phyloP scores from a whole-genome alignment of 192 early-diverging fungal species.

The Coemansia sp. region DNA sequence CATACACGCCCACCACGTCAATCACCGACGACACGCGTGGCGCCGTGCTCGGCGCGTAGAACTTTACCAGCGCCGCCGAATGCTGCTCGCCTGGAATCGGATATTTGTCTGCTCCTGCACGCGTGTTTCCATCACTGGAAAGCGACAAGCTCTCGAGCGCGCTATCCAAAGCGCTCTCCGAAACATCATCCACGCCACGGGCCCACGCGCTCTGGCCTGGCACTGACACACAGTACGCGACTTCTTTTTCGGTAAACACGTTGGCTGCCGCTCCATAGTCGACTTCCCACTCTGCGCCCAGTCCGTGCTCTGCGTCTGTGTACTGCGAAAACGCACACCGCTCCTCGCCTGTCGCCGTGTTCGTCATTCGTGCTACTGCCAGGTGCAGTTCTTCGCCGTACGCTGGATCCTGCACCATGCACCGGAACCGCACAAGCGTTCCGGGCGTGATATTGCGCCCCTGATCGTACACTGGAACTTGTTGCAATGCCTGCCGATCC shows the following conservation, averaged over 20 bases:
- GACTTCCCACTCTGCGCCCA: conserved; percentile 46
- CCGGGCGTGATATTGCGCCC: conserved; percentile 15
- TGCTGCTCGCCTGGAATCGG: conserved; percentile 62
- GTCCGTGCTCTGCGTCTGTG: conserved; percentile 37
- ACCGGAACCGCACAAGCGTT: conserved; percentile 67
- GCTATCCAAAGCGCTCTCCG: conserved; percentile 13
- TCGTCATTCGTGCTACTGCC: conserved; percentile 34
- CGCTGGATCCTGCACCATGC: conserved; percentile 80
- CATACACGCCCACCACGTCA: conserved; percentile 67
- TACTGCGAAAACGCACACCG: conserved; percentile 49
- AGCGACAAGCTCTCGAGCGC: conserved; percentile 40
- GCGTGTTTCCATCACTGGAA: neutral
- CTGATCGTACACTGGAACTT: conserved; percentile 28
- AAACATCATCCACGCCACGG: neutral
- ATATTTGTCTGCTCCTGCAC: conserved; percentile 42
- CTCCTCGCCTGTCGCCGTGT: conserved; percentile 36
- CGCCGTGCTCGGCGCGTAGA: conserved; percentile 52
- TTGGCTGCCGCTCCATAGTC: conserved; percentile 35
- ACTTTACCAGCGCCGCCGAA: conserved; percentile 65
- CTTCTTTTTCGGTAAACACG: conserved; percentile 61
- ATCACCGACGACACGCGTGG: conserved; percentile 61
- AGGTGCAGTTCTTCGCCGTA: conserved; percentile 65
- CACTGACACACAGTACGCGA: conserved; percentile 69
- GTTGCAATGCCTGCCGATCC: conserved; percentile 12
- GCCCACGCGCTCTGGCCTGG: conserved; percentile 70